These are phyloP conservation scores for Alternaria ventricosa DNA, from an alignment of 2,329 filamentous ascomycete species.

Conservation along the genomic window DNA sequence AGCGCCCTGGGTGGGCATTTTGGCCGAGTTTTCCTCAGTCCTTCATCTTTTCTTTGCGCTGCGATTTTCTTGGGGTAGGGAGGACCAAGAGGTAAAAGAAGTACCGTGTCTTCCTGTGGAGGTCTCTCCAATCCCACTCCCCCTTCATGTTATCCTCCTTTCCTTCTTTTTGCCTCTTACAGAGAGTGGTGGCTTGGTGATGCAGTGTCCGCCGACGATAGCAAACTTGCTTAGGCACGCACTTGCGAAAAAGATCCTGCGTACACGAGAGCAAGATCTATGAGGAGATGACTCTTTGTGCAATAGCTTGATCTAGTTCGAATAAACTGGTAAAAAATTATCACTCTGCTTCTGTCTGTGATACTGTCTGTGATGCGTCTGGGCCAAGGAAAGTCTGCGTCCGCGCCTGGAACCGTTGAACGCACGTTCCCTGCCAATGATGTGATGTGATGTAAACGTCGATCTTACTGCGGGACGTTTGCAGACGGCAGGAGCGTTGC, in stretches of 20 bases:
- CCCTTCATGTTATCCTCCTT: conserved; percentile 13
- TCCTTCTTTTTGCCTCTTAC: conserved; percentile 5
- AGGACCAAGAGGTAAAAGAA: conserved; percentile 12
- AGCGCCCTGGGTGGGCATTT: conserved; percentile 27
- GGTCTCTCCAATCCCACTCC: conserved; percentile 8
- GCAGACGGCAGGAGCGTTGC: conserved; percentile 6
- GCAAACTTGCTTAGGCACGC: conserved; percentile 38
- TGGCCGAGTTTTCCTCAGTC: conserved; percentile 17
- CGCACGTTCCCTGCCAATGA: conserved; percentile 7
- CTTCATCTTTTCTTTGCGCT: conserved; percentile 18
- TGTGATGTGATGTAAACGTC: conserved; percentile 16
- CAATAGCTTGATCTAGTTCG: conserved; percentile 40
- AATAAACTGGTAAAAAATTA: conserved; percentile 32
- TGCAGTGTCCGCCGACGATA: conserved; percentile 11
- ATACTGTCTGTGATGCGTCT: not conserved
- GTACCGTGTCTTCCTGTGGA: conserved; percentile 9
- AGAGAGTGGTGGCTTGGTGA: conserved; percentile 11
- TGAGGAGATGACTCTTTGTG: conserved; percentile 32
- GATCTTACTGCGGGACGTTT: not conserved
- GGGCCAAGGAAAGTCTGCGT: not conserved
- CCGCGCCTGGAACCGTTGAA: not conserved
- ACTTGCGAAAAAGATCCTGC: conserved; percentile 16
- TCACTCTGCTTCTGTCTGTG: not conserved
- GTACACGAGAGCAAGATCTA: conserved; percentile 29
- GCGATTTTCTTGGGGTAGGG: conserved; percentile 5